Conservation (phyloP, 2,329 filamentous ascomycete genomes). For the Lecanoromycetidae sp. region DNA sequence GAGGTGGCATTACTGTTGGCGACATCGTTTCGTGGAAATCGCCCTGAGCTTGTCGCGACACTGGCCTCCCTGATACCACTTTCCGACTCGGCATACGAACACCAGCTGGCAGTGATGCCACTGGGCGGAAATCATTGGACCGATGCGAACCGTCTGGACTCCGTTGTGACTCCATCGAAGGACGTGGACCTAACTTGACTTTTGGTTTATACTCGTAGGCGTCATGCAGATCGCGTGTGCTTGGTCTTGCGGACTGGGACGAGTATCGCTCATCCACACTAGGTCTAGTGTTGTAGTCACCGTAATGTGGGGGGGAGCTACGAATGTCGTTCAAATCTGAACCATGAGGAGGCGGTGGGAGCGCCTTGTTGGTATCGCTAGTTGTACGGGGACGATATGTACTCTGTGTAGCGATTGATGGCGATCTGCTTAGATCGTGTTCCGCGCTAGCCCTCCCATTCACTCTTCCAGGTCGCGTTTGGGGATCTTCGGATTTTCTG, state of each 20-base stretch:
- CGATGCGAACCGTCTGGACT: slow-evolving; percentile 47
- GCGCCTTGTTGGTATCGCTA: slow-evolving; percentile 15
- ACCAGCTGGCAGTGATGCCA: slow-evolving; percentile 70
- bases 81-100: slow-evolving; percentile 48
- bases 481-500: slow-evolving; percentile 1
- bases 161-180: slow-evolving; percentile 54
- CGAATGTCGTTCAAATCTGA: no score
- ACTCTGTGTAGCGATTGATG: slow-evolving; percentile 1
- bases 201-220: slow-evolving; percentile 51
- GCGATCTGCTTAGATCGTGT: neutral
- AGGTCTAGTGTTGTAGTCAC: slow-evolving; percentile 4
- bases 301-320: no score
- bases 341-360: no score
- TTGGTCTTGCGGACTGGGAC: slow-evolving; percentile 30
- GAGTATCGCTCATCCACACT: slow-evolving; percentile 21
- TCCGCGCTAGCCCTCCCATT: slow-evolving; percentile 7
- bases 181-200: slow-evolving; percentile 77
- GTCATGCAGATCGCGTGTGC: slow-evolving; percentile 31
- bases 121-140: slow-evolving; percentile 46
- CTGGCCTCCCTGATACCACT: slow-evolving; percentile 32
- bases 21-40: neutral
- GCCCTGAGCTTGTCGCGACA: slow-evolving; percentile 20
- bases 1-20: slow-evolving; percentile 4
- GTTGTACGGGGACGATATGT: slow-evolving; percentile 1
- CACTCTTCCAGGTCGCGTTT: slow-evolving; percentile 5